These are phyloP conservation scores for Byssoonygena ceratinophila DNA, from an alignment of 2,329 filamentous ascomycete species.

Conservation along the genomic window DNA sequence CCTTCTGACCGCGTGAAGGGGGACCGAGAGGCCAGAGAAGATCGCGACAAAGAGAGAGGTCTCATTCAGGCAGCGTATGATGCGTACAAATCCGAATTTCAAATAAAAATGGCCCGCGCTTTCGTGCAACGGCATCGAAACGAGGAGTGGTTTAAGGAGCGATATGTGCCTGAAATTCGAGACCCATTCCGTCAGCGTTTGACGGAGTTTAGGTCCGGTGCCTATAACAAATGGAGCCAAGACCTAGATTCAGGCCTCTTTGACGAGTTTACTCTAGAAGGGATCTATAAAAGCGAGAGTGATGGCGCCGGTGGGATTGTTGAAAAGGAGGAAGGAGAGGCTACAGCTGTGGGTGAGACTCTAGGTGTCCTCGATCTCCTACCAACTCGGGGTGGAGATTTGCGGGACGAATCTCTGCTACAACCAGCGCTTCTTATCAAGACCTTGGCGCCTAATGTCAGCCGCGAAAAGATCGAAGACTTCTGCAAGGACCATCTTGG, in stretches of 20 bases:
- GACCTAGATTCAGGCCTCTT: conserved; percentile 78
- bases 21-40: conserved; percentile 52
- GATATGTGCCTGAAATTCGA: conserved; percentile 75
- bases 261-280: conserved; percentile 89
- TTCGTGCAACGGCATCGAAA: conserved; percentile 89
- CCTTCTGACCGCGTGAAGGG: conserved; percentile 47
- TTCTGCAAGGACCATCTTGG: conserved; percentile 93
- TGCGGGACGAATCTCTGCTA: conserved; percentile 76
- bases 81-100: conserved; percentile 54
- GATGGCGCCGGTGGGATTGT: conserved; percentile 75
- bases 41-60: conserved; percentile 51
- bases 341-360: conserved; percentile 81
- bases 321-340: conserved; percentile 93
- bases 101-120: conserved; percentile 65
- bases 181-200: conserved; percentile 64
- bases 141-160: conserved; percentile 96
- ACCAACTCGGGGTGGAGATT: conserved; percentile 69
- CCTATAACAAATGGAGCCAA: conserved; percentile 78
- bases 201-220: conserved; percentile 65
- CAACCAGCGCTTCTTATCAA: conserved; percentile 95
- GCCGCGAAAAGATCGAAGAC: conserved; percentile 79
- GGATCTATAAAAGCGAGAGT: conserved; percentile 83
- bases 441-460: conserved; percentile 93
- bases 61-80: conserved; percentile 57
- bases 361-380: conserved; percentile 85